These are phyloP conservation scores for sunflower (Helianthus annuus) DNA, from an alignment of 129 eudicot species.

Conservation along the genomic window DNA sequence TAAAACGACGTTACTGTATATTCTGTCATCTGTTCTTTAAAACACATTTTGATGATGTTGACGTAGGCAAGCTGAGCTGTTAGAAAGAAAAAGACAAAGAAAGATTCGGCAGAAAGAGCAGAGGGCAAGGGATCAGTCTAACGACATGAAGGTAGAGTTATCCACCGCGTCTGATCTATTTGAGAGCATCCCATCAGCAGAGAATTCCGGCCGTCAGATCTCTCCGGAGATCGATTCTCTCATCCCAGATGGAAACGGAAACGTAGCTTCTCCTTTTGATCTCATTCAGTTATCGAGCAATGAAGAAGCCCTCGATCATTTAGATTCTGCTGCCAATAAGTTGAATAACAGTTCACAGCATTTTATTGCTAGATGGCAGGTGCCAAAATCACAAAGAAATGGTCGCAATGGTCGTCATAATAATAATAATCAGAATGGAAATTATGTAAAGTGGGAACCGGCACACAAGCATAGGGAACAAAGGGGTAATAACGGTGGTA, in stretches of 20 bases:
- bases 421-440: constrained; percentile 40
- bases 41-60: constrained; percentile 13
- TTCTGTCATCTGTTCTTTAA: constrained; percentile 19
- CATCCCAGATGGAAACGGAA: constrained; percentile 22
- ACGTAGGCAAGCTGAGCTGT: constrained; percentile 67
- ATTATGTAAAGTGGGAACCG: constrained; percentile 47
- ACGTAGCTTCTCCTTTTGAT: constrained; percentile 30
- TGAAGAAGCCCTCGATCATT: constrained; percentile 39
- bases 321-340: constrained; percentile 26
- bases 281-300: constrained; percentile 27
- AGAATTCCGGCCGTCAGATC: constrained; percentile 39
- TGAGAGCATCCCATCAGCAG: constrained; percentile 37
- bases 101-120: constrained; percentile 89
- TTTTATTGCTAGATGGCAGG: constrained; percentile 56
- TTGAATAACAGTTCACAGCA: constrained; percentile 30
- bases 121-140: constrained; percentile 54
- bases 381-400: constrained; percentile 48
- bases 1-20: not conserved
- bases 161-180: constrained; percentile 30
- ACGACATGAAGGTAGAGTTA: constrained; percentile 32
- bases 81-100: constrained; percentile 72
- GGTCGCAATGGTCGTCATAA: constrained; percentile 41
- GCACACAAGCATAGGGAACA: constrained; percentile 47
- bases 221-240: constrained; percentile 37
- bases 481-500: constrained; percentile 43